A percentile compares a stretch with the other conserved stretches of the same genome.
Evolutionary conservation across 768 basidiomycete genomes (phyloP).

Genomic region (Suillus paluster): DNA sequence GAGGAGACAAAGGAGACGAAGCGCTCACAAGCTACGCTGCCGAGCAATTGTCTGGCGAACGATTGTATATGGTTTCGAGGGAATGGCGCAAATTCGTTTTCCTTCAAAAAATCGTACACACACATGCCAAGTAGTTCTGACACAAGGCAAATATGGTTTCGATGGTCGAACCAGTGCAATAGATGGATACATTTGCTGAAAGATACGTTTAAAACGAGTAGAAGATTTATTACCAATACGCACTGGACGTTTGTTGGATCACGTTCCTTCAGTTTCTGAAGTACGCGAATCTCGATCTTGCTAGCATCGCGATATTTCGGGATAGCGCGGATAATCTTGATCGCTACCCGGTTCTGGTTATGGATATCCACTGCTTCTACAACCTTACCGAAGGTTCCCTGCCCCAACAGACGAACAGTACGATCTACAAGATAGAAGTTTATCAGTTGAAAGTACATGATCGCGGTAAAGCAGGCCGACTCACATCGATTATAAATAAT

Average conservation of each 20-base stretch:
- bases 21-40: conserved; percentile 90
- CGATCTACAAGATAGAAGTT: conserved; percentile 64
- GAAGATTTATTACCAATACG: conserved; percentile 38
- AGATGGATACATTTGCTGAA: conserved; percentile 97
- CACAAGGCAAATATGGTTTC: conserved; percentile 97
- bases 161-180: conserved; percentile 92
- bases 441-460: conserved; percentile 11
- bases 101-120: conserved; percentile 98
- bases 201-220: conserved; percentile 10
- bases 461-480: conserved; percentile 30
- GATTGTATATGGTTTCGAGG: conserved; percentile 95
- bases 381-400: conserved; percentile 99
- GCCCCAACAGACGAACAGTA: conserved; percentile 88
- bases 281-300: conserved; percentile 95
- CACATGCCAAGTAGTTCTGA: conserved; percentile 96
- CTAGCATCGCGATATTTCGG: conserved; percentile 99
- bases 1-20: conserved; percentile 21
- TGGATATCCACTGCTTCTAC: conserved; percentile 89
- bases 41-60: conserved; percentile 90
- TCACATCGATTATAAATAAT: conserved; percentile 84
- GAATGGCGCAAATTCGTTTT: conserved; percentile 96
- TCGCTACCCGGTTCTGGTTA: conserved; percentile 81
- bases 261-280: conserved; percentile 86
- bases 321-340: conserved; percentile 98
- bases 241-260: conserved; percentile 91